phyloP scores from a whole-genome alignment of 176 grass and related monocot species.

The Phoenix roebelenii region DNA sequence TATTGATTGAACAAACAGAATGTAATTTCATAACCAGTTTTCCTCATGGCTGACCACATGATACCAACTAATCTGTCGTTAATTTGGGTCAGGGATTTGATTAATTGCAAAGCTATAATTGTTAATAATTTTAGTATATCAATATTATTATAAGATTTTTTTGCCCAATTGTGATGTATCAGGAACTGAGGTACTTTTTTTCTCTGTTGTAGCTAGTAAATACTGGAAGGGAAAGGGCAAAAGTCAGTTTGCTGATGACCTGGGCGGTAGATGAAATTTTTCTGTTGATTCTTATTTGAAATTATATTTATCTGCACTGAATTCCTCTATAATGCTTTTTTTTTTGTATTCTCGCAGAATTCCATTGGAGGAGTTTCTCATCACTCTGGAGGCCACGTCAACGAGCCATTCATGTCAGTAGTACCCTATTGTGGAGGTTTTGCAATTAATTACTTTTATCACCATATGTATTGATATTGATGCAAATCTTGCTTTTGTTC shows the following conservation, averaged over 20 bases:
- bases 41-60: too few species aligned
- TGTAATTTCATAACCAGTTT: too few species aligned
- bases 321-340: not conserved
- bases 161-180: too few species aligned
- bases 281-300: not conserved
- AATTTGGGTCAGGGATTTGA: too few species aligned
- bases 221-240: slow-evolving; percentile 85
- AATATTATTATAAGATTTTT: too few species aligned
- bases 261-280: slow-evolving; percentile 65
- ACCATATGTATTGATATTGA: slow-evolving; percentile 3
- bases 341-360: slow-evolving; percentile 53
- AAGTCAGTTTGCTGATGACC: slow-evolving; percentile 89
- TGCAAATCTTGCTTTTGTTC: slow-evolving; percentile 10
- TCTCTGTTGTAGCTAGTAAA: slow-evolving; percentile 66
- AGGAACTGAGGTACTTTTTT: not conserved
- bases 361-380: slow-evolving; percentile 89
- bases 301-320: not conserved
- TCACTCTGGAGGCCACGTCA: slow-evolving; percentile 74
- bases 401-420: slow-evolving; percentile 92
- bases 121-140: too few species aligned
- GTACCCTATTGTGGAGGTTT: not conserved
- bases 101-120: too few species aligned
- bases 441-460: slow-evolving; percentile 1
- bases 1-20: too few species aligned
- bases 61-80: too few species aligned